Base-by-base conservation (phyloP, 495 filamentous ascomycete species). In the Tuber calosporum region DNA sequence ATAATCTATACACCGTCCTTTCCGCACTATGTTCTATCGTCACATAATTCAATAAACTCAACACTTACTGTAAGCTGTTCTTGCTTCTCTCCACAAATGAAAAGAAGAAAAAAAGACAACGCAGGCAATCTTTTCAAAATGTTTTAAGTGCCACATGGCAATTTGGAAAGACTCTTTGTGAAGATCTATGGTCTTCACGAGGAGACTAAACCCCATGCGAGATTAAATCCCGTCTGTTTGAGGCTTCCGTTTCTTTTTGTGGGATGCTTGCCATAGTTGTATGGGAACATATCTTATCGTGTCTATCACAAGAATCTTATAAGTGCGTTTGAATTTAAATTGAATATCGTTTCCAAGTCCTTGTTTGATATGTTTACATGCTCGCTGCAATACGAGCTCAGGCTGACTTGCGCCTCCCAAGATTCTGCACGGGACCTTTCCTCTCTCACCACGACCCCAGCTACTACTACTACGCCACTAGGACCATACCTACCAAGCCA, bases 221-320 rank as follows among this genome's bases (percentile, higher is more conserved):
- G 76, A 78, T 70, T 42, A n/a, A 78, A 77, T 66, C 39, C 76
- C 76, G 75, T 78, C 76, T 66, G 76, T 78, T 78, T 78, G 76
- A 78, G 76, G 76, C 76, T 70, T 71, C 71, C 53, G 71, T 78
- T 78, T 70, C 71, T 78, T 73, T 74, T 69, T 62, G 43, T 78
- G 76, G 76, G 73, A 77, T 73, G 72, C 74, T 78, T 70, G 76
- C 76, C 76, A 78, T 78, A 78, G 71, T 74, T 74, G 72, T 53
- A 66, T 48, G 58, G 58, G 73, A 48, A 45, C 40, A 73, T 26
- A 40, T 75, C 62, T 41, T 67, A 71, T 37, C 41, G 53, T 66
- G 39, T 20, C 39, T 68, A 62, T 13, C 7, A 43, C 22, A 68
- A 36, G 37, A 41, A 19, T 22, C 22, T 58, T n/a, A 26, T n/a